These are phyloP conservation scores for Penicillium goetzii DNA, from an alignment of 495 filamentous ascomycete genomes.

Conservation along the genomic window DNA sequence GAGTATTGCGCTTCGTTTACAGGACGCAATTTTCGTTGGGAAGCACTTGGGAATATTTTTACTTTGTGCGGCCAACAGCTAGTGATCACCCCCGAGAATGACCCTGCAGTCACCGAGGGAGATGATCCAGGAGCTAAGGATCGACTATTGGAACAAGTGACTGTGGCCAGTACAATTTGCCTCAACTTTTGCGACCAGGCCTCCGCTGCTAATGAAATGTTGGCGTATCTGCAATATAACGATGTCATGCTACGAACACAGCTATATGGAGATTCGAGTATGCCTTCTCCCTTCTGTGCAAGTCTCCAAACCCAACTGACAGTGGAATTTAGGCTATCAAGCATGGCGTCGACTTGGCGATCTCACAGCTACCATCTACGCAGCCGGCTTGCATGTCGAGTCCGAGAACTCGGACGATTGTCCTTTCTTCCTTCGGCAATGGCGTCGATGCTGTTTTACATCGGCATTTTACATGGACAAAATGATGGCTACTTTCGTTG, in stretches of 20 bases:
- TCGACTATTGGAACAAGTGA: slow-evolving; percentile 40
- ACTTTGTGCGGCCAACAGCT: slow-evolving; percentile 49
- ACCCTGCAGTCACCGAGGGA: slow-evolving; percentile 36
- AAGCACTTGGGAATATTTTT: slow-evolving; percentile 59
- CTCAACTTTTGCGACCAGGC: slow-evolving; percentile 52
- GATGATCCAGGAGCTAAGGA: slow-evolving; percentile 32
- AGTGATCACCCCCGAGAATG: slow-evolving; percentile 41
- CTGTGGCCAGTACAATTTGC: slow-evolving; percentile 48
- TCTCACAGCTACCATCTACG: slow-evolving; percentile 55
- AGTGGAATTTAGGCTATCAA: slow-evolving; percentile 42
- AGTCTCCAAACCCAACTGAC: slow-evolving; percentile 13
- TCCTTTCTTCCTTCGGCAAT: slow-evolving; percentile 56
- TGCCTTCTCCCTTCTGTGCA: slow-evolving; percentile 20
- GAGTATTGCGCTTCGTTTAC: slow-evolving; percentile 51
- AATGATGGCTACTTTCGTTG: slow-evolving; percentile 56
- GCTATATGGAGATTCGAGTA: slow-evolving; percentile 57
- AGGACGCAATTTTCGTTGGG: slow-evolving; percentile 61
- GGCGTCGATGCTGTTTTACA: slow-evolving; percentile 56
- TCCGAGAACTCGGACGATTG: slow-evolving; percentile 44
- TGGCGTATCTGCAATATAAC: slow-evolving; percentile 50
- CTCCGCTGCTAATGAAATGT: slow-evolving; percentile 51
- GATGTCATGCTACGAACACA: slow-evolving; percentile 50
- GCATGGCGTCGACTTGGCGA: slow-evolving; percentile 59
- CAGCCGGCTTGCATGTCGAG: slow-evolving; percentile 61
- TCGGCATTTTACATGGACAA: slow-evolving; percentile 58